phyloP scores from a whole-genome alignment of 2,329 filamentous ascomycete species.

The Sporothrix euskadiensis region DNA sequence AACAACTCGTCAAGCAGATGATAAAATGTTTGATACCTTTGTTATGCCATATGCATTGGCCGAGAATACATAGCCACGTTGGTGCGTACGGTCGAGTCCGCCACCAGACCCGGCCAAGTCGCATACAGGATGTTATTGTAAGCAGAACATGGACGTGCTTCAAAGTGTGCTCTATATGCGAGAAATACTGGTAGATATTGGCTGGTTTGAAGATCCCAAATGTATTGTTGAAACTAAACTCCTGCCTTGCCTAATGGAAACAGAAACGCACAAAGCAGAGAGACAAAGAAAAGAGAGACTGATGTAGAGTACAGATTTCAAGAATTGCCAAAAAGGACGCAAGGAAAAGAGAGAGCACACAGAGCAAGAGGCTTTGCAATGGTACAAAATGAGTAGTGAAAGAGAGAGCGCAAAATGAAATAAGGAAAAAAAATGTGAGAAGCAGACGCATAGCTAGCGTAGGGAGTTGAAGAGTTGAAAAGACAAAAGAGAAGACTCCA shows the following conservation, averaged over 20 bases:
- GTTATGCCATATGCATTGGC: too few relatives aligned
- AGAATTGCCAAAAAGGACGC: background rate
- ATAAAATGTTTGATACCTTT: too few relatives aligned
- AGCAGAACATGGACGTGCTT: too few relatives aligned
- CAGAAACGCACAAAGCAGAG: background rate
- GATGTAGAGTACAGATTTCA: conserved; percentile 12
- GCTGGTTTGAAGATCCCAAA: background rate
- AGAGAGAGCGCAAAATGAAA: background rate
- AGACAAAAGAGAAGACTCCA: background rate
- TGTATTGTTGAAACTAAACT: conserved; percentile 8
- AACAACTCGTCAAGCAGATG: too few relatives aligned
- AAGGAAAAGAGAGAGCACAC: background rate
- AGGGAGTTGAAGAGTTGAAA: background rate
- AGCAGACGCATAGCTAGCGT: conserved; percentile 7
- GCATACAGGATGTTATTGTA: too few relatives aligned
- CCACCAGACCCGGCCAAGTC: too few relatives aligned
- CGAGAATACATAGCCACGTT: too few relatives aligned
- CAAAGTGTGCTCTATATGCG: too few relatives aligned
- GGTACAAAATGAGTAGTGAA: background rate
- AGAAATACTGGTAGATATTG: too few relatives aligned
- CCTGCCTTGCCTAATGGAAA: background rate
- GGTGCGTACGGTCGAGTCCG: too few relatives aligned
- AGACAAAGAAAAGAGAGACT: background rate
- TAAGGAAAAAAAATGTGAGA: background rate
- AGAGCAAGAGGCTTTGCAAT: conserved; percentile 13